Evolutionary conservation across 768 basidiomycete genomes (phyloP), one percentile per base, ranked within the genome.

Genomic region (Mycena capillaripes): DNA sequence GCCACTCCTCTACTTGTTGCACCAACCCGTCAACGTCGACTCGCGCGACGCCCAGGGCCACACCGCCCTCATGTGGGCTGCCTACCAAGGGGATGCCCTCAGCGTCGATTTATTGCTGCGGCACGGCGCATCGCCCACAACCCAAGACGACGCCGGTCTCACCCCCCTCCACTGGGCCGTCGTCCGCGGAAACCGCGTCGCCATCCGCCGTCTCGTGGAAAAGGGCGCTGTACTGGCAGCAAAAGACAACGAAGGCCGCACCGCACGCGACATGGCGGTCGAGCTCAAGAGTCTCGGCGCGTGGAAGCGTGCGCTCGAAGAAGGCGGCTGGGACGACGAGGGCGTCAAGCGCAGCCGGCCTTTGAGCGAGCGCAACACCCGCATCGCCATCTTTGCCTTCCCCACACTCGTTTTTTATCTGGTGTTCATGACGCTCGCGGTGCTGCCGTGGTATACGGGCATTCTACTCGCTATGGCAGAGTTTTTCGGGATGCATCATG

Each of bases 41-140:
- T 93, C 93, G 56, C 89, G 92, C 46, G 98, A 99, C 81, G 86
- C 92, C 1, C 94, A 95, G 77, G 98, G 98, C 0, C 98, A 99
- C 79, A 98, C 97, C 0, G 88, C 95, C 0, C 87, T 99, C 59
- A 98, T 98, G 95, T 99, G 98, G 98, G 98, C 98, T 7, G 95
- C 96, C 11, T 99, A 99, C 82, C 98, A 99, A 80, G 98, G 98
- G 55, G 98, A 99, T 78, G 97, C 96, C 2, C 89, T 99, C 38
- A 96, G 95, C 3, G 97, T 99, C 7, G 97, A 98, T 73, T 82
- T 99, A 55, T 83, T 99, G 48, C 87, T 99, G 61, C 89, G 92
- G 66, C 95, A 97, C 75, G 95, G 95, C 3, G 97, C 98, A 2
- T 94, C 91, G 69, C 86, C 92, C 0, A 91, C 91, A 69, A 81